Base-by-base conservation (phyloP, 106 monocot species). In the Iris macrosiphon region DNA sequence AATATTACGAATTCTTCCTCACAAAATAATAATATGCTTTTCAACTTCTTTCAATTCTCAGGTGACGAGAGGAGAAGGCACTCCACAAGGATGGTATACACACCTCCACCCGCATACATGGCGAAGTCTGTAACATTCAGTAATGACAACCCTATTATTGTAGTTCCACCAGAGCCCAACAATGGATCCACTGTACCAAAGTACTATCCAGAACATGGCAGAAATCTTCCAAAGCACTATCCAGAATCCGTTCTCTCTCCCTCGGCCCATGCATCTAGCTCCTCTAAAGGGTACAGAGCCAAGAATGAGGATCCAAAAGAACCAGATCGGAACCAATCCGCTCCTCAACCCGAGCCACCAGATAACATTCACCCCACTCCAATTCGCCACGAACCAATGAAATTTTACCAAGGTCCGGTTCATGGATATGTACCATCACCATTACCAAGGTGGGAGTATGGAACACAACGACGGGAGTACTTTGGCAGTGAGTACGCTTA, bases 371-470 rank as follows among this genome's bases (percentile, higher is more conserved):
- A 31, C 10, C 20, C 17, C 4, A 26, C 37, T 43, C 3, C 32
- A 29, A 52, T 4, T 63, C 52, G 38, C 11, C 27, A 57, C 8
- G 45, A 49, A 44, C 28, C 54, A 21, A 31, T 0, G 4, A 11
- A 64, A 25, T 63, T 18, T 10, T 19, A 28, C 11, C 38, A 31
- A 13, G 64, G 43, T 28, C 39, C 61, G 13, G 31, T 22, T n/a
- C 61, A 61, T 25, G 44, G 64, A 15, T 88, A 88, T 68, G 53
- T 47, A 49, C 60, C 70, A 17, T 79, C 89, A 11, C 80, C 79
- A 23, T 39, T 80, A 39, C 60, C 83, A n/a, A 49, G 52, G 26
- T 69, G 65, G 72, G 68, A 69, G 34, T 66, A 55, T 8, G 44
- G 71, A 31, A 56, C 42, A 9, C 45, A 67, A 29, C 24, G 75